These are phyloP conservation scores for Skeletonema potamos DNA, from an alignment of 108 stramenopile species.

Conservation along the genomic window DNA sequence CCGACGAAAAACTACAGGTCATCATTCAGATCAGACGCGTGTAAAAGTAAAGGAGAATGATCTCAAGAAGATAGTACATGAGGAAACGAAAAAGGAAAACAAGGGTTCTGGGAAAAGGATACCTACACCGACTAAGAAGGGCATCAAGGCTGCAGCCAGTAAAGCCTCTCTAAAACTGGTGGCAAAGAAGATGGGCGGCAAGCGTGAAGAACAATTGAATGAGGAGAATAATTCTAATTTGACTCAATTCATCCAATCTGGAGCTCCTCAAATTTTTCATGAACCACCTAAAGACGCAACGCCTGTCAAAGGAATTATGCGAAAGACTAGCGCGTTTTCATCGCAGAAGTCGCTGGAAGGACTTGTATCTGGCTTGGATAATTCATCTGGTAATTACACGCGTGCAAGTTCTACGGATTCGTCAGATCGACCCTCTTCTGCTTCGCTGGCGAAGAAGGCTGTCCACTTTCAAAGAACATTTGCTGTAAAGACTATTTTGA, in stretches of 20 bases:
- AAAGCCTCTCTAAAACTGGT: no score
- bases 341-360: background rate
- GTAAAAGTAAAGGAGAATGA: slow-evolving; percentile 15
- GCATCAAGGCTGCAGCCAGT: slow-evolving; percentile 16
- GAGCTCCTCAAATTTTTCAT: background rate
- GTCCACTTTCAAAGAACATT: slow-evolving; percentile 52
- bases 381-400: background rate
- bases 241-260: slow-evolving; percentile 9
- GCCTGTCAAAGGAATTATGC: background rate
- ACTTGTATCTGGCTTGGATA: background rate
- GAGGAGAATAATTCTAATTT: slow-evolving; percentile 21
- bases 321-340: background rate
- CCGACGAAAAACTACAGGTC: slow-evolving; percentile 44
- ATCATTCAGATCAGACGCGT: slow-evolving; percentile 29
- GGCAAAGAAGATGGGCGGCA: slow-evolving; percentile 10
- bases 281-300: background rate
- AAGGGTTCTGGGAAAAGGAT: background rate
- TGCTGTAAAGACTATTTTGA: slow-evolving; percentile 58
- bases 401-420: background rate
- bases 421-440: background rate
- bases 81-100: slow-evolving; percentile 6
- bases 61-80: background rate
- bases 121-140: background rate
- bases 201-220: background rate
- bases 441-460: slow-evolving; percentile 13